Evolutionary conservation across 2,329 filamentous ascomycete genomes (phyloP), one percentile per base, ranked within the genome.

Genomic region (Cladophialophora psammophila): DNA sequence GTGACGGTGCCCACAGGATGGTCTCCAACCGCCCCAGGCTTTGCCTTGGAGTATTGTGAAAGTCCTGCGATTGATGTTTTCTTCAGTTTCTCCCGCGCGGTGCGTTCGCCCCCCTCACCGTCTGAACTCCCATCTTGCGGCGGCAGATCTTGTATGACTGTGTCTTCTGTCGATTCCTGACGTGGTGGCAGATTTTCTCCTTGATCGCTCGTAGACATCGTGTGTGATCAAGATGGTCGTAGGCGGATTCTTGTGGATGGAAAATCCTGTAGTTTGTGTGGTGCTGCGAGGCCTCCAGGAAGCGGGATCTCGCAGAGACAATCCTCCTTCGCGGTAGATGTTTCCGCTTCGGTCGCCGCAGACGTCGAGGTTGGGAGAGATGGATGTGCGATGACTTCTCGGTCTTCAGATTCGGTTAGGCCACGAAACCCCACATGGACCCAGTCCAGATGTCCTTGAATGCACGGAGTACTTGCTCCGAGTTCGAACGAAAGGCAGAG

Each of bases 21-120:
- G 58, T 79, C 75, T 63, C 66, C 72, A 64, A 61, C 68, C 31
- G 65, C 63, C 59, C 26, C 66, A 53, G 59, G 57, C 54, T 65
- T 66, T 50, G 9, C 34, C 54, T 66, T 69, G 35, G 66, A 58
- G 38, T 67, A 63, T 58, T 68, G 69, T 31, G 68, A 50, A 13
- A 74, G 70, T 53, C 81, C 78, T 45, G 83, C 83, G 64, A 89
- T 87, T n/a, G 84, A 82, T 3, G 87, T 87, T 72, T 88, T 84
- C 76, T 87, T 85, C 62, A 90, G 78, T 76, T 88, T 86, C 75
- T 88, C 84, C 65, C 87, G 80, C 42, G 88, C 85, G 8, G 86
- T 86, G 67, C 82, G 83, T 75, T 88, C 86, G 67, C 84, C 82
- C 80, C 69, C 65, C 42, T 72, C 70, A 32, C 69, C 69, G 55